These are phyloP conservation scores for Pythium brassicae DNA, from an alignment of 352 stramenopile genomes.

Conservation along the genomic window DNA sequence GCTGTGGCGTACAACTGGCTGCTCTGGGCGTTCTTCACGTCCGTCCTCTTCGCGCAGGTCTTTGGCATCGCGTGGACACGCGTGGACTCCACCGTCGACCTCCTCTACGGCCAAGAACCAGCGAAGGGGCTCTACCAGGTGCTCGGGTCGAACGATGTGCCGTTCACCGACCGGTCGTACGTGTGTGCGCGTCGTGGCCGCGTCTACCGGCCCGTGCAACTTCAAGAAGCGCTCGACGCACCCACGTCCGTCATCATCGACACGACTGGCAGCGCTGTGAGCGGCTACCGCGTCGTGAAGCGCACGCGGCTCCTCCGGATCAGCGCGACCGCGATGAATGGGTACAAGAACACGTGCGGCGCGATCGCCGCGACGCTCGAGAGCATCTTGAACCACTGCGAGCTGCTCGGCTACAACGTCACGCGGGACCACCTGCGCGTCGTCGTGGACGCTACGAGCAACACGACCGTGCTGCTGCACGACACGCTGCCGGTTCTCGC, in stretches of 20 bases:
- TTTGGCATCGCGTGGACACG: conserved; percentile 22
- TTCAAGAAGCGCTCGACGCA: conserved; percentile 6
- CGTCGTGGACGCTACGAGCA: conserved; percentile 13
- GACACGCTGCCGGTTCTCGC: conserved; percentile 17
- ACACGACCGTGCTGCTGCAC: conserved; percentile 4
- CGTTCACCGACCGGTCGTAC: conserved; percentile 36
- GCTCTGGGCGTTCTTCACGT: conserved; percentile 22
- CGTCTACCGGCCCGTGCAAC: conserved; percentile 26
- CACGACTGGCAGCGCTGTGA: conserved; percentile 13
- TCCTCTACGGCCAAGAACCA: conserved; percentile 9
- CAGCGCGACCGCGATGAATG: background rate
- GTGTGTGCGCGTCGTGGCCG: conserved; percentile 24
- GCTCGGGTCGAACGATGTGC: conserved; percentile 34
- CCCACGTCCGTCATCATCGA: conserved; percentile 8
- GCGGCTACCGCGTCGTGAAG: conserved; percentile 23
- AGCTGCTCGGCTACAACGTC: conserved; percentile 22
- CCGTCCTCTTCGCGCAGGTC: conserved; percentile 26
- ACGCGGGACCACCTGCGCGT: conserved; percentile 13
- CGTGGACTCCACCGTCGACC: background rate
- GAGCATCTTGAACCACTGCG: conserved; percentile 15
- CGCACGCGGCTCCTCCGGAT: conserved; percentile 3
- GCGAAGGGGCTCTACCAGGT: conserved; percentile 12
- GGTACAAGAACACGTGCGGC: conserved; percentile 9
- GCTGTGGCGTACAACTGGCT: conserved; percentile 25
- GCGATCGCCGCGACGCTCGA: conserved; percentile 17